Percentiles rank a stretch among this genome's conserved stretches.
Evolutionary conservation across 148 eudicot genomes (phyloP).

Genomic region (Drosera capensis): DNA sequence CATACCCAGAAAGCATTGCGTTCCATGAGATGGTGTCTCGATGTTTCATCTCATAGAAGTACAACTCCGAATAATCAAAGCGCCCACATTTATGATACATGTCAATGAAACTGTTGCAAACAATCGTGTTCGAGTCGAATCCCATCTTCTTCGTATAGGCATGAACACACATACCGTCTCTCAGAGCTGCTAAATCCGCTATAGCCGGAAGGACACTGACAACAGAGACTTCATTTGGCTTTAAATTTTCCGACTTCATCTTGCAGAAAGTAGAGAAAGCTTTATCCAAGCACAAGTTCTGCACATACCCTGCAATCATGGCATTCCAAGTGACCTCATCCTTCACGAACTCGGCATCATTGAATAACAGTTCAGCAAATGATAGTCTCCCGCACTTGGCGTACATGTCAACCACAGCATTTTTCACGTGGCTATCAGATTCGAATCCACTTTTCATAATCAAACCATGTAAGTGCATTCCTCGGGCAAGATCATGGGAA

Average conservation of each 20-base stretch:
- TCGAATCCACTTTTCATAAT: constrained; percentile 33
- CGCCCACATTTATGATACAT: constrained; percentile 71
- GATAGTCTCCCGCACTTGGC: constrained; percentile 37
- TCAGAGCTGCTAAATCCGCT: constrained; percentile 30
- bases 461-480: constrained; percentile 30
- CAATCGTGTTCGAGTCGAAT: constrained; percentile 26
- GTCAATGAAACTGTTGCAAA: constrained; percentile 47
- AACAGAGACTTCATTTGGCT: constrained; percentile 37
- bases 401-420: constrained; percentile 66
- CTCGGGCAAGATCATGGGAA: constrained; percentile 29
- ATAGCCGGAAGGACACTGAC: constrained; percentile 53
- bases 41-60: constrained; percentile 32
- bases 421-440: constrained; percentile 38
- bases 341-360: constrained; percentile 16
- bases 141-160: constrained; percentile 29
- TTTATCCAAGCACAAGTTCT: constrained; percentile 29
- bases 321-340: constrained; percentile 57
- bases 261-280: constrained; percentile 30
- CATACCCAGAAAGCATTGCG: constrained; percentile 47
- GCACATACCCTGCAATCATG: constrained; percentile 43
- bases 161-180: constrained; percentile 40
- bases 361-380: constrained; percentile 36
- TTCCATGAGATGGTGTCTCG: constrained; percentile 61
- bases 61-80: constrained; percentile 32
- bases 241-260: constrained; percentile 34